Evolutionary conservation across 1,284 basidiomycete species (phyloP).

Genomic region (Ustilago vetiveriae): DNA sequence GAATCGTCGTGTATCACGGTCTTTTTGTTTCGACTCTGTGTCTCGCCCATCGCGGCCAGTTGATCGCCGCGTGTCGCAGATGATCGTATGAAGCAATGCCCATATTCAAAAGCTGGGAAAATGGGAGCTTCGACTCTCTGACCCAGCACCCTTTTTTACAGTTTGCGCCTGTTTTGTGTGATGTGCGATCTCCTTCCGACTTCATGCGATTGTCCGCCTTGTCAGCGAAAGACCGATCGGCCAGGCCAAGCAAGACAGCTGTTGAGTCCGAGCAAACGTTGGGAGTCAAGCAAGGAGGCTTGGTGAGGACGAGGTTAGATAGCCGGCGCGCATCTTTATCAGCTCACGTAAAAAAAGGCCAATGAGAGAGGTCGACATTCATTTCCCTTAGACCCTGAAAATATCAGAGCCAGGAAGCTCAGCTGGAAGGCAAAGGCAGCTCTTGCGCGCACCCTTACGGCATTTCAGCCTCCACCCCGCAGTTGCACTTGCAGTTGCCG

Average conservation of each 20-base stretch:
- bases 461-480: constrained; percentile 25
- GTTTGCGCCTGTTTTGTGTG: not conserved
- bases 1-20: constrained; percentile 1
- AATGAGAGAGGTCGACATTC: no score
- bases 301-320: no score
- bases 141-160: constrained; percentile 23
- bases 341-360: no score
- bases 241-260: no score
- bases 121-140: constrained; percentile 32
- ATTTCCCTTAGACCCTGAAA: no score
- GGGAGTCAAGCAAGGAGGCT: no score
- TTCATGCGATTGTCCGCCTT: no score
- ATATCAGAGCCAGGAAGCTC: no score
- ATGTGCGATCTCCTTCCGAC: not conserved
- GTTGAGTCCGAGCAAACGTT: no score
- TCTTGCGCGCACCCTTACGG: constrained; percentile 10
- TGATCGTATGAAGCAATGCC: constrained; percentile 15
- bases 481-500: not conserved
- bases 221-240: no score
- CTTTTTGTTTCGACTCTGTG: not conserved
- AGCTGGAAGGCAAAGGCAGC: no score
- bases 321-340: no score
- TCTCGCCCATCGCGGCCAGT: not conserved
- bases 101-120: constrained; percentile 40
- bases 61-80: constrained; percentile 10